Base-by-base conservation (phyloP, 352 stramenopile genomes). In the Phytophthora cajani region DNA sequence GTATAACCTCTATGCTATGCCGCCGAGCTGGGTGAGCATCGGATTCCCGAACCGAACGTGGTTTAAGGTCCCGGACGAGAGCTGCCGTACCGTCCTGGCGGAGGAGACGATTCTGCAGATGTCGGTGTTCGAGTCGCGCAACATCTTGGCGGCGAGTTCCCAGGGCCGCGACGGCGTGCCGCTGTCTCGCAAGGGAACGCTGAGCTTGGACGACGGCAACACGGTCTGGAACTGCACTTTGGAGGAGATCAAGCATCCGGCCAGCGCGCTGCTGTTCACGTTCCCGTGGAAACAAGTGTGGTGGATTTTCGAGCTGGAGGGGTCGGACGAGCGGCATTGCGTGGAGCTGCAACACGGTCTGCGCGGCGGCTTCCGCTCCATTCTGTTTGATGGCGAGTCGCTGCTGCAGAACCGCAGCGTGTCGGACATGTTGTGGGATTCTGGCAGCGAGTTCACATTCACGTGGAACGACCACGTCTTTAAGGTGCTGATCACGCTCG, bases 261-360 rank as follows among this genome's bases (percentile, higher is more conserved):
- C 85, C 21, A 93, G 85, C 30, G 84, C 88, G 17, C 65, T 95
- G 16, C 55, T 95, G 54, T 92, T 93, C 61, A 95, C 88, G 36
- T 95, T 95, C 61, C 88, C 88, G 49, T 95, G 88, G 88, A 95
- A 95, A 62, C 88, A 95, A 60, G 73, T 93, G 44, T 95, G 88
- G 88, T 95, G 88, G 88, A 85, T 93, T 56, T 87, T 95, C 47
- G 80, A 87, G 64, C 55, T 90, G 58, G 74, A 88, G 40, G 75
- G 69, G 5, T 78, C 65, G 21, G 81, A 79, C 30, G 83, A 85
- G 58, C 74, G 69, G 44, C 81, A 93, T 74, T 87, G 76, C 30
- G 78, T 95, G 30, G 87, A 95, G 65, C 46, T 95, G 60, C 87
- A 95, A 71, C 87, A 95, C 58, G 87, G 84, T 17, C 73, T 95